Evolutionary conservation across 176 grass and related monocot species (phyloP), one percentile per base, ranked within the genome.

Genomic region (Aegilops tauschii): DNA sequence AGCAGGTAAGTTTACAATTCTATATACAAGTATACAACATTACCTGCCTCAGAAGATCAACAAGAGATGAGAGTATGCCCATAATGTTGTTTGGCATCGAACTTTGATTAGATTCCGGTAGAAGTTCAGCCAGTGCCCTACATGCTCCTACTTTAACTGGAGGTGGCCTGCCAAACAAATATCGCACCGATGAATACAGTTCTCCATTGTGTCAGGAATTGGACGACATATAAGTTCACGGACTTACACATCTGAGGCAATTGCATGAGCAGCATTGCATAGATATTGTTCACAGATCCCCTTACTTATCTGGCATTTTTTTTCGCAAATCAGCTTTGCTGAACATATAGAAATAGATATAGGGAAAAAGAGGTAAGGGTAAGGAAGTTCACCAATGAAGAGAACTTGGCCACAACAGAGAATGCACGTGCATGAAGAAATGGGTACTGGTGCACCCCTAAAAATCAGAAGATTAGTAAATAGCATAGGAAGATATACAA

Each of bases 71-170:
- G 47, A 98, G 79, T 78, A 98, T 90, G 30, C 88, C 84, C 90
- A 96, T 91, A 76, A 96, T 94, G 64, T 90, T 94, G 64, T 88
- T 85, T 61, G 82, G 80, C 77, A 94, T 66, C 61, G 77, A 82
- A 49, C 89, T 77, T 42, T 85, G 81, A 54, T 89, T 94, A 87
- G 75, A 92, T 66, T 86, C 90, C 10, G 89, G 90, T 62, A 98
- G 77, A 25, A 96, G 84, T 82, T 96, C 90, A 11, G 93, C 84
- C 23, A 98, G 59, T 77, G 92, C 90, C 80, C 88, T 93, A 84
- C 93, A 96, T 82, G 93, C 93, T n/a, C 96, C 96, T 82, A 98
- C 93, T 94, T 98, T 98, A 80, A 98, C 96, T 70, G 92, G 93
- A 69, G 90, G 90, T 32, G 92, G 92, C 29, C 93, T 98, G 93